Evolutionary conservation across 2,329 filamentous ascomycete genomes (phyloP), one percentile per base, ranked within the genome.

Genomic region (Myrmaecium sp.): DNA sequence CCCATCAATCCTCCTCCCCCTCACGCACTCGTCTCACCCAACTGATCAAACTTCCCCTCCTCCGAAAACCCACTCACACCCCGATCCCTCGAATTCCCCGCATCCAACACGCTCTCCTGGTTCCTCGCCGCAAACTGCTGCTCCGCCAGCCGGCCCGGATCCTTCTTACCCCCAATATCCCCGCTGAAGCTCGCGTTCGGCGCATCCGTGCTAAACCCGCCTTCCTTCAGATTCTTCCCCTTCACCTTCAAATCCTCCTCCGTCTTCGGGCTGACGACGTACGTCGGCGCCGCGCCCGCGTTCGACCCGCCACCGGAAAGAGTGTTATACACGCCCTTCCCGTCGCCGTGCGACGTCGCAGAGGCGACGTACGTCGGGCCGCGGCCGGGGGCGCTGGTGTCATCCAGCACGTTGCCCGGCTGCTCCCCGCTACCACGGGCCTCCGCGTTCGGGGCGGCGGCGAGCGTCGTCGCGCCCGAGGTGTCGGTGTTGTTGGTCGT

Each of bases 401-500:
- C n/a, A 25, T 49, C 49, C 4, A 51, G 42, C 1, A 46, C 48
- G 16, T 41, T 40, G 7, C 44, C 48, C 5, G 58, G 54, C 23
- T 56, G 52, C 10, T 49, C 37, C 21, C 49, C 38, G 3, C 52
- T 52, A 16, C 59, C 54, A 23, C 66, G 59, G 3, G 52, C 49
- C 16, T 54, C 51, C 10, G 58, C 55, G 18, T 58, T 51, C 4
- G 49, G 36, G 2, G 63, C 60, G 0, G 68, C 50, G 2, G 55
- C 50, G 5, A 74, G 55, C 6, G 47, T 55, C 6, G 46, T 60
- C 4, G 69, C 63, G 25, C 51, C 55, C 5, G 62, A 66, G 3
- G 57, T 66, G 48, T 69, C 57, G 31, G 57, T 65, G 36, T 54
- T 73, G 46, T 62, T 64, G 27, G 66, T 55, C 12, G 61, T 73